Conservation (phyloP, 129 eudicot genomes). For the Flaveria linearis region DNA sequence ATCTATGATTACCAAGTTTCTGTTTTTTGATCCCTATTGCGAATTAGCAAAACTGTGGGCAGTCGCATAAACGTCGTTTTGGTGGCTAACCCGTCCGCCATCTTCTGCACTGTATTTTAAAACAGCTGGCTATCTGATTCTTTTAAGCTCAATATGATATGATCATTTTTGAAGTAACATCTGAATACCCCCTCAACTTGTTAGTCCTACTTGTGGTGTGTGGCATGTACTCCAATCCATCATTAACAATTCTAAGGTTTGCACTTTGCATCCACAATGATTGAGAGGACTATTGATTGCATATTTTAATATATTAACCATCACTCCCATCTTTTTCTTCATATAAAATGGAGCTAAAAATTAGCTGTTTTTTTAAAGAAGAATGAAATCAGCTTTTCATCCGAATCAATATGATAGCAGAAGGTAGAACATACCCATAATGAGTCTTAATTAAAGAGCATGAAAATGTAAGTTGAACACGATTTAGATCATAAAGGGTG, state of each 20-base stretch:
- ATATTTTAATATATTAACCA: background rate
- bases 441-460: constrained; percentile 7
- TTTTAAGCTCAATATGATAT: background rate
- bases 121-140: background rate
- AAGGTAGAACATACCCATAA: background rate
- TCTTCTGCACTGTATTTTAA: background rate
- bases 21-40: constrained; percentile 11
- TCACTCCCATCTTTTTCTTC: background rate
- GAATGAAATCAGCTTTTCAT: background rate
- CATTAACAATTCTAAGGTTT: constrained; percentile 17
- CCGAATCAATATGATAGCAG: background rate
- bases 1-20: background rate
- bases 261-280: background rate
- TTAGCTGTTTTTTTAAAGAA: background rate
- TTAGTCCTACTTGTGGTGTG: background rate
- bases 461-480: constrained; percentile 16
- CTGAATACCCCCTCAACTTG: background rate
- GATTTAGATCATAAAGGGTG: constrained; percentile 7
- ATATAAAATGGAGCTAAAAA: background rate
- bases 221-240: background rate
- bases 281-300: background rate
- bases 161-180: background rate
- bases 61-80: background rate
- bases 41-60: background rate
- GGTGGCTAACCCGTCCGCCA: background rate